phyloP scores from a whole-genome alignment of 495 filamentous ascomycete genomes.

The Lichenothelia convexa region DNA sequence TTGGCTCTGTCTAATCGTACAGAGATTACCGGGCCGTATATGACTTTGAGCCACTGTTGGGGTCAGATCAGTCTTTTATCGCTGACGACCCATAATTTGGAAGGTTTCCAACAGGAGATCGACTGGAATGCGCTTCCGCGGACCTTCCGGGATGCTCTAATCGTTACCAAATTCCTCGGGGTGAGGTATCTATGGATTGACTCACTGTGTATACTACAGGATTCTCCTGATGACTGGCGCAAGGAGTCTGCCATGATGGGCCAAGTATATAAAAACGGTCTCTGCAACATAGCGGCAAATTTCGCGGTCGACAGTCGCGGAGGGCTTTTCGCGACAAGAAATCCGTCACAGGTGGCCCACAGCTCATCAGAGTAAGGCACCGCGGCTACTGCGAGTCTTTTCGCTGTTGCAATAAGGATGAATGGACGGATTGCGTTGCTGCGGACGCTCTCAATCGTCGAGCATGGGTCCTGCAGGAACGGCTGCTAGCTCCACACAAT shows the following conservation, averaged over 20 bases:
- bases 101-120: neutral
- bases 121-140: constrained; percentile 1
- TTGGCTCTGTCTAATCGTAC: too few relatives aligned
- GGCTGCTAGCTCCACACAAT: neutral
- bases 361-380: neutral
- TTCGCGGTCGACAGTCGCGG: neutral
- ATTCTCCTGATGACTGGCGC: constrained; percentile 4
- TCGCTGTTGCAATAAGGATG: neutral
- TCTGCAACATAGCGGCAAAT: neutral
- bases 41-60: neutral
- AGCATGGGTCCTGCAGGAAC: constrained; percentile 4
- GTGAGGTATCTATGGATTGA: constrained; percentile 10
- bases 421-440: neutral
- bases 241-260: constrained; percentile 4
- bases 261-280: neutral
- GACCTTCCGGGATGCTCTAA: constrained; percentile 7
- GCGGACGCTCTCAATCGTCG: neutral
- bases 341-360: neutral
- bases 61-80: neutral
- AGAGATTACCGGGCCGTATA: too few relatives aligned
- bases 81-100: neutral
- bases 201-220: constrained; percentile 7
- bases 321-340: neutral
- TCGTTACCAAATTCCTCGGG: neutral
- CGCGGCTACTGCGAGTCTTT: neutral